Conservation (phyloP, 2,329 filamentous ascomycete species). For the Cercospora beticola region DNA sequence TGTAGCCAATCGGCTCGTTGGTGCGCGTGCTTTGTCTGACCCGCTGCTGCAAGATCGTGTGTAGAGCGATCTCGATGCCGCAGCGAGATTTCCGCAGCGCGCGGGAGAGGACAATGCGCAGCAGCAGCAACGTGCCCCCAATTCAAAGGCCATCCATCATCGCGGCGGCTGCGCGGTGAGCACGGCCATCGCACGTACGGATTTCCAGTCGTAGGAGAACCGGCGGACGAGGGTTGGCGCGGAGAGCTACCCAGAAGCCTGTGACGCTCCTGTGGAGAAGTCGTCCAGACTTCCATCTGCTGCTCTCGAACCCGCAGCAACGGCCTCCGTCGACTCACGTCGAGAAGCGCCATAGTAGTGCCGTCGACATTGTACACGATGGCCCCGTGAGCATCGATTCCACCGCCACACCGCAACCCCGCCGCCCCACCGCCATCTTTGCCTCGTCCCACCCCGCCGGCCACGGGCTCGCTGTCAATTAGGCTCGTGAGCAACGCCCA, state of each 20-base stretch:
- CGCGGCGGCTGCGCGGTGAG: not conserved
- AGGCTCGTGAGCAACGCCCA: slow-evolving; percentile 3
- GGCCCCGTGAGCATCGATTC: not conserved
- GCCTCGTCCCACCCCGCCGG: not conserved
- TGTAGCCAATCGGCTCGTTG: not conserved
- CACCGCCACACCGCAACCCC: not conserved
- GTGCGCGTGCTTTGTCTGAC: not conserved
- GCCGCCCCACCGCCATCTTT: not conserved
- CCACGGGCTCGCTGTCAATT: not conserved
- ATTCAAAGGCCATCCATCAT: not conserved
- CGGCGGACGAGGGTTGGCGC: not conserved
- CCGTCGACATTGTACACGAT: not conserved
- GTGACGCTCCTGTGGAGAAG: not conserved
- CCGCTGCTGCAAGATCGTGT: not conserved
- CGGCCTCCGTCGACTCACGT: not conserved
- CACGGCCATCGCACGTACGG: not conserved
- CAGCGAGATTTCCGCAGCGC: not conserved
- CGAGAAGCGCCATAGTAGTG: not conserved
- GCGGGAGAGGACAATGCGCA: not conserved
- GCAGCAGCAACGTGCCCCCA: not conserved
- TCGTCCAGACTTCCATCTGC: not conserved
- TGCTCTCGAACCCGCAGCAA: not conserved
- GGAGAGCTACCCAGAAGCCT: not conserved
- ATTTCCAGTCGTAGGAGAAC: not conserved
- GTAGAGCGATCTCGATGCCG: not conserved